These are phyloP conservation scores for Verticillium albo-atrum DNA, from an alignment of 2,329 filamentous ascomycete species.

Conservation along the genomic window DNA sequence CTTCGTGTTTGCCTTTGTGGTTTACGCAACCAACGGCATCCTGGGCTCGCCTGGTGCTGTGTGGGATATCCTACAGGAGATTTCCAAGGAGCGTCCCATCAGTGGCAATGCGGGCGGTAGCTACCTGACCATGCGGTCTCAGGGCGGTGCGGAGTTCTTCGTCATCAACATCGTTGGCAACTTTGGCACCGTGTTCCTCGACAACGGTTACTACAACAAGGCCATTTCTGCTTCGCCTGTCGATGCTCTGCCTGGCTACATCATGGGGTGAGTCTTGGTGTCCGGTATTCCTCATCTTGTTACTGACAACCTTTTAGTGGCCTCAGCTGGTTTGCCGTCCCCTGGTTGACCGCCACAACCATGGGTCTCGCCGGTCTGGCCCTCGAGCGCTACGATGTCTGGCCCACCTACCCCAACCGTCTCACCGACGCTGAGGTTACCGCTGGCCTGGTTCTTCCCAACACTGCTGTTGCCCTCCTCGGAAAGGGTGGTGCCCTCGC, in stretches of 20 bases:
- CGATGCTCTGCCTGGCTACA: slow-evolving; percentile 82
- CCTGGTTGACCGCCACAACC: slow-evolving; percentile 83
- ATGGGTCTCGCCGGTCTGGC: slow-evolving; percentile 81
- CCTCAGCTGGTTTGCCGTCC: slow-evolving; percentile 87
- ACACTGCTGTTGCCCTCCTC: slow-evolving; percentile 77
- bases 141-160: slow-evolving; percentile 82
- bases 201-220: slow-evolving; percentile 91
- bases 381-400: slow-evolving; percentile 67
- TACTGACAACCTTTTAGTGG: slow-evolving; percentile 34
- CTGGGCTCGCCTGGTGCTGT: slow-evolving; percentile 73
- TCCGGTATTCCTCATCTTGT: not conserved
- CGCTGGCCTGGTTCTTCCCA: slow-evolving; percentile 79
- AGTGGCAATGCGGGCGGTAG: slow-evolving; percentile 75
- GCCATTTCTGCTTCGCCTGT: slow-evolving; percentile 84
- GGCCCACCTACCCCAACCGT: slow-evolving; percentile 68
- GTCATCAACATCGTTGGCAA: slow-evolving; percentile 84
- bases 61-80: slow-evolving; percentile 71
- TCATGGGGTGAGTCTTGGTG: slow-evolving; percentile 51
- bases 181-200: slow-evolving; percentile 79
- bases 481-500: slow-evolving; percentile 77
- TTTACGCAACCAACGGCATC: slow-evolving; percentile 68
- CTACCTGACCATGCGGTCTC: slow-evolving; percentile 82
- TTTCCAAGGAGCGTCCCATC: slow-evolving; percentile 67
- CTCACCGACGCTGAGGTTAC: slow-evolving; percentile 72
- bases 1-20: slow-evolving; percentile 76